Evolutionary conservation across 1,284 basidiomycete genomes (phyloP).

Genomic region (Ustilago vetiveriae): DNA sequence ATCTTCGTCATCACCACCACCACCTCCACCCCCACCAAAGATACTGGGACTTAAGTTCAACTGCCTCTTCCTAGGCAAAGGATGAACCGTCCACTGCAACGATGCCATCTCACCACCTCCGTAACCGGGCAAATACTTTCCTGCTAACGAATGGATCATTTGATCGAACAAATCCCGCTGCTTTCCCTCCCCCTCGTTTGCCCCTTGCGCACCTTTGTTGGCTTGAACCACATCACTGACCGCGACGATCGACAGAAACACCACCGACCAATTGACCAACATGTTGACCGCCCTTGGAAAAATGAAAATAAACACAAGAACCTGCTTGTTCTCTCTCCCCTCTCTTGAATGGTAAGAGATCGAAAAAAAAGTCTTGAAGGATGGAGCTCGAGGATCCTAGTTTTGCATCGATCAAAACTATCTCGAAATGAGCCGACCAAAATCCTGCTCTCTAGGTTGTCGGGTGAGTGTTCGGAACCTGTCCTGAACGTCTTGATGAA

Average conservation of each 20-base stretch:
- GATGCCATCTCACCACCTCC: neutral
- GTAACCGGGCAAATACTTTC: constrained; percentile 13
- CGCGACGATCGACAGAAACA: neutral
- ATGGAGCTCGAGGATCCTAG: neutral
- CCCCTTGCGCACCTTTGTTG: neutral
- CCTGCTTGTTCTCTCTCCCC: no score
- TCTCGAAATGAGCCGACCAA: no score
- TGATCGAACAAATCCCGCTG: constrained; percentile 34
- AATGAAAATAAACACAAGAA: no score
- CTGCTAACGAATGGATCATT: constrained; percentile 12
- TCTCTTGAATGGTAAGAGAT: no score
- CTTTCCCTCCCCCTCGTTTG: neutral
- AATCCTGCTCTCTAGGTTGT: neutral
- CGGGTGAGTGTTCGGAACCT: constrained; percentile 4
- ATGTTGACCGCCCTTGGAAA: neutral
- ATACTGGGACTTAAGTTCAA: neutral
- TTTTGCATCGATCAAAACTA: constrained; percentile 3
- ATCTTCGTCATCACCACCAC: neutral
- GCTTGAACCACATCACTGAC: neutral
- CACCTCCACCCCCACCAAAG: neutral
- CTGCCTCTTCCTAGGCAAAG: constrained; percentile 26
- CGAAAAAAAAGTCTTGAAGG: neutral
- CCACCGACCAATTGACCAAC: neutral
- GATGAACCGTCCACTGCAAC: constrained; percentile 31
- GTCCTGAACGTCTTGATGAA: no score